Conservation (phyloP, 108 stramenopile genomes). For the Phaeodactylum tricornutum region DNA sequence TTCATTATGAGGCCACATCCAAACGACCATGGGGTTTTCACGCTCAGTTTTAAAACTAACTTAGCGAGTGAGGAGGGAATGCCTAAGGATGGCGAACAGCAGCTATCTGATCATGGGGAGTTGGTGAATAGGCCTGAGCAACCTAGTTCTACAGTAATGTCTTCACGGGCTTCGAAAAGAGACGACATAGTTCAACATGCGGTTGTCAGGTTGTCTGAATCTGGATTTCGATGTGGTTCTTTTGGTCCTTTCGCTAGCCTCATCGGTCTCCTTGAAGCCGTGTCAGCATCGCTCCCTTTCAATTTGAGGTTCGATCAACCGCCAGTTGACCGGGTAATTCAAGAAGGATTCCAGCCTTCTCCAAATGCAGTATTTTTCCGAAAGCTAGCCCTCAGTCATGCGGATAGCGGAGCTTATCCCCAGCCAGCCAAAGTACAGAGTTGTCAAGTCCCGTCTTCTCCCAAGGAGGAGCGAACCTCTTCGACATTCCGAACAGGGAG, state of each 20-base stretch:
- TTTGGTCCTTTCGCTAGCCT: constrained; percentile 79
- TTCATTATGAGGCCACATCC: constrained; percentile 82
- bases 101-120: not conserved
- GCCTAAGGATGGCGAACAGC: not conserved
- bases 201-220: constrained; percentile 74
- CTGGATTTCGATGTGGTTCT: constrained; percentile 82
- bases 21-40: constrained; percentile 79
- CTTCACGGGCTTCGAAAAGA: constrained; percentile 30
- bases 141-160: constrained; percentile 7
- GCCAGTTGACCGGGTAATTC: constrained; percentile 66
- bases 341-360: constrained; percentile 57
- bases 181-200: constrained; percentile 87
- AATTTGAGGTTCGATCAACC: constrained; percentile 68
- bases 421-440: not conserved
- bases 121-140: constrained; percentile 1
- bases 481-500: too few relatives aligned
- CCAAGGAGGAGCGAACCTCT: too few relatives aligned
- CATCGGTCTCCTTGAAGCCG: constrained; percentile 67
- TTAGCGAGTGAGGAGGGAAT: constrained; percentile 21
- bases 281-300: constrained; percentile 77
- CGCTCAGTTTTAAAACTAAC: constrained; percentile 83
- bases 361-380: constrained; percentile 69
- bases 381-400: constrained; percentile 39
- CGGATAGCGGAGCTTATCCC: not conserved
- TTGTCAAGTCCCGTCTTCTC: too few relatives aligned